A percentile compares a stretch with the other conserved stretches of the same genome.
Conservation (phyloP, 2,329 filamentous ascomycete genomes). For the Diplocarpon mali region DNA sequence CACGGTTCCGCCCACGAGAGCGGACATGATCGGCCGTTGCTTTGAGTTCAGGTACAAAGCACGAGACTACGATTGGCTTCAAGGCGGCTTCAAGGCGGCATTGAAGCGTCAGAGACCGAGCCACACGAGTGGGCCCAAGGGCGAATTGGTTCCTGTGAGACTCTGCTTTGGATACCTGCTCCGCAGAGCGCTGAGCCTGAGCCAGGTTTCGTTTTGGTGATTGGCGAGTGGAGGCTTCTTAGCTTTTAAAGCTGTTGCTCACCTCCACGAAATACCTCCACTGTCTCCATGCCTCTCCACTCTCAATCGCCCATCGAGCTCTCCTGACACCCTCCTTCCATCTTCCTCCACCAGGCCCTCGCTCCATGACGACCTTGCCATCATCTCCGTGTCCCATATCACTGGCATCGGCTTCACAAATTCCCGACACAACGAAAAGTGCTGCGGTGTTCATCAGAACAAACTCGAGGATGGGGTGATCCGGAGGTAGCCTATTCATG, state of each 20-base stretch:
- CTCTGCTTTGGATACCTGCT: no score
- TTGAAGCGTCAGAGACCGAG: no score
- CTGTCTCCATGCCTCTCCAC: slow-evolving; percentile 73
- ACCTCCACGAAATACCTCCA: slow-evolving; percentile 77
- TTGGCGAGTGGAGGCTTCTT: not conserved
- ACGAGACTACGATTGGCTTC: no score
- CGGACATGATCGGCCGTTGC: no score
- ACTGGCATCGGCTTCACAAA: slow-evolving; percentile 75
- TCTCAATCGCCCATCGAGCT: slow-evolving; percentile 79
- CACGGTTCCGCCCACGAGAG: no score
- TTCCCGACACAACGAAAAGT: slow-evolving; percentile 71
- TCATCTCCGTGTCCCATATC: slow-evolving; percentile 72
- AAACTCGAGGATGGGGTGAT: slow-evolving; percentile 85
- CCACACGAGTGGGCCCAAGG: no score
- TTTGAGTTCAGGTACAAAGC: no score
- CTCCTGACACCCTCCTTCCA: slow-evolving; percentile 93
- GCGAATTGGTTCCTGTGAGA: no score
- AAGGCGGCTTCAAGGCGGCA: no score
- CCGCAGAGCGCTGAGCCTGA: no score
- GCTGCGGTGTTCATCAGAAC: slow-evolving; percentile 90
- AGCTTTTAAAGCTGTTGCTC: slow-evolving; percentile 30
- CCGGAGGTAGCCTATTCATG: slow-evolving; percentile 55
- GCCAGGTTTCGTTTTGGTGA: no score
- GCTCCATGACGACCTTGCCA: slow-evolving; percentile 67
- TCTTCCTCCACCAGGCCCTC: slow-evolving; percentile 72